Evolutionary conservation across 495 filamentous ascomycete genomes (phyloP).

Genomic region (Daldinia childiae): DNA sequence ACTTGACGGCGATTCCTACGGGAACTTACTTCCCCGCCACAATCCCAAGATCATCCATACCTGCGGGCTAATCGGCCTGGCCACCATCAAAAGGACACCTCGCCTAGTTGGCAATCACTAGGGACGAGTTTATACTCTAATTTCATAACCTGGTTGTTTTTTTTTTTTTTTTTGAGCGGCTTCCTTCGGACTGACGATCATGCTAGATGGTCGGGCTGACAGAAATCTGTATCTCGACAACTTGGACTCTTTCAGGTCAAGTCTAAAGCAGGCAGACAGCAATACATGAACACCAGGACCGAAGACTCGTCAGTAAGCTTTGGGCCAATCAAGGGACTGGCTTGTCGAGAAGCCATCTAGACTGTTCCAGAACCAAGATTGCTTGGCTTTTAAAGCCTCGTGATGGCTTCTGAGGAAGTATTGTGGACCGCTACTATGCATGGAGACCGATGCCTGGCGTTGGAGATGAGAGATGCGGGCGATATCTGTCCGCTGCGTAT

Average conservation of each 20-base stretch:
- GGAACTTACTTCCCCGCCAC: not conserved
- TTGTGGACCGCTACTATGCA: constrained; percentile 17
- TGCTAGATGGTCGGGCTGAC: not conserved
- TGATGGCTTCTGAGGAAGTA: constrained; percentile 7
- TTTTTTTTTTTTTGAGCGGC: not conserved
- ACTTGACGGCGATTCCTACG: not conserved
- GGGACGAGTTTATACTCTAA: not conserved
- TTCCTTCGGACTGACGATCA: constrained; percentile 31
- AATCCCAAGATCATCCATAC: constrained; percentile 6
- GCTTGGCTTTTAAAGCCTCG: not conserved
- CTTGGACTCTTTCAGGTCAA: constrained; percentile 3
- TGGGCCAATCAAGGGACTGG: constrained; percentile 2
- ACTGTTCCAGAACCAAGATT: constrained; percentile 32
- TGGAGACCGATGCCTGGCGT: constrained; percentile 17
- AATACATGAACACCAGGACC: constrained; percentile 7
- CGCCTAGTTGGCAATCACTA: not conserved
- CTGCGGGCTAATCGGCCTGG: constrained; percentile 1
- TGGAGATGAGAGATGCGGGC: not conserved
- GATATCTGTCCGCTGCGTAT: constrained; percentile 3
- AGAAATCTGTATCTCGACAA: not conserved
- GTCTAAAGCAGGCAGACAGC: not conserved
- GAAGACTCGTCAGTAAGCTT: not conserved
- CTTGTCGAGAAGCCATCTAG: constrained; percentile 18
- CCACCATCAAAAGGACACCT: not conserved
- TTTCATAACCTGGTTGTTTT: not conserved